These are phyloP conservation scores for Psilocybe mexicana DNA, from an alignment of 1,284 basidiomycete genomes.

Conservation along the genomic window DNA sequence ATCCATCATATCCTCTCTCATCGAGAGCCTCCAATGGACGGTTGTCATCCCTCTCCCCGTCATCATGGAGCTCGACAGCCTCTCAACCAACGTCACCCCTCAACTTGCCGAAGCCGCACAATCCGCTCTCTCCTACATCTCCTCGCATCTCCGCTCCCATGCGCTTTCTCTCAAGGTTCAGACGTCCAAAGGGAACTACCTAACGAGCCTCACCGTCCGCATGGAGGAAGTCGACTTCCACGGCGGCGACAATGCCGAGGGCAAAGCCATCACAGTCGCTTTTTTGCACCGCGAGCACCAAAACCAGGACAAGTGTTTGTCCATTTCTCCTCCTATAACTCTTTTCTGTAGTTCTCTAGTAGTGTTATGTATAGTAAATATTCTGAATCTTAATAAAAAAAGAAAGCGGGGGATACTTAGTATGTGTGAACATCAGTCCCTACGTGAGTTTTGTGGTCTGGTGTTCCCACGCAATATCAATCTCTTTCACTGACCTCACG, in stretches of 20 bases:
- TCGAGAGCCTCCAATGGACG: conserved; percentile 86
- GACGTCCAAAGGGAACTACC: conserved; percentile 93
- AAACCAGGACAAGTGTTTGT: no score
- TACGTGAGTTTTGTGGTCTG: no score
- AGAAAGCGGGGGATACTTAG: no score
- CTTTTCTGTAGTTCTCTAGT: no score
- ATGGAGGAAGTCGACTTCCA: conserved; percentile 84
- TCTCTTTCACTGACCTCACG: no score
- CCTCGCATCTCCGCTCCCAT: conserved; percentile 74
- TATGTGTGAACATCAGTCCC: no score
- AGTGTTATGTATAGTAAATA: no score
- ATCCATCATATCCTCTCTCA: conserved; percentile 67
- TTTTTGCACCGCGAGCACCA: no score
- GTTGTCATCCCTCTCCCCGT: conserved; percentile 91
- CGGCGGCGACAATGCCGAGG: conserved; percentile 49
- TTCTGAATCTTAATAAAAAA: no score
- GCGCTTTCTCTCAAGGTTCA: conserved; percentile 86
- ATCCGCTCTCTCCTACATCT: conserved; percentile 75
- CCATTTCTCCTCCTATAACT: no score
- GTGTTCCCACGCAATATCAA: no score
- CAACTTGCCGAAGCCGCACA: conserved; percentile 72
- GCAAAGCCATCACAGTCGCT: no score
- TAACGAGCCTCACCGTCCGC: conserved; percentile 81
- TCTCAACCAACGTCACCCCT: conserved; percentile 65
- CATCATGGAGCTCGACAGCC: conserved; percentile 94